A percentile compares a stretch with the other conserved stretches of the same genome.
phyloP scores from a whole-genome alignment of 2,329 filamentous ascomycete species.

The Trichoderma aggressivum region DNA sequence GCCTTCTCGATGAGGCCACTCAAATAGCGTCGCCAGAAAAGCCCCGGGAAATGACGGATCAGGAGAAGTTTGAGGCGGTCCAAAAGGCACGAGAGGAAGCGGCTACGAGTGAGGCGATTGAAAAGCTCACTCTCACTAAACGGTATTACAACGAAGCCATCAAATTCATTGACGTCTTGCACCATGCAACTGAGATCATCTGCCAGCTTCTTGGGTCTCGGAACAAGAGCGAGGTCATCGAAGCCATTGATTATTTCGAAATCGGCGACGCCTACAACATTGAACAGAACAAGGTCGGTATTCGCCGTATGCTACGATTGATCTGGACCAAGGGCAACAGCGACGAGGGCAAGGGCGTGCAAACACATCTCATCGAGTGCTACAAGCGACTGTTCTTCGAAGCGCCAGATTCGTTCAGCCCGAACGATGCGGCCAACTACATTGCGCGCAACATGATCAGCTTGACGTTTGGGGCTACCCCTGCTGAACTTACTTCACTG shows the following conservation, averaged over 20 bases:
- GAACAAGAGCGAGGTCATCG: constrained; percentile 98
- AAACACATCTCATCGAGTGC: constrained; percentile 93
- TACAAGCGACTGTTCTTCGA: constrained; percentile 96
- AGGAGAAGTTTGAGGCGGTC: constrained; percentile 69
- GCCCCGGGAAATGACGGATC: constrained; percentile 67
- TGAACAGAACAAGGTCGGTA: constrained; percentile 86
- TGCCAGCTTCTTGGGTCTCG: constrained; percentile 87
- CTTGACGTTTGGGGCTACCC: constrained; percentile 90
- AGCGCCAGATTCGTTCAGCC: constrained; percentile 80
- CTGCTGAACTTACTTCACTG: constrained; percentile 89
- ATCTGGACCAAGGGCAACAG: constrained; percentile 99
- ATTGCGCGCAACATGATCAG: constrained; percentile 99
- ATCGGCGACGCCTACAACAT: constrained; percentile 95
- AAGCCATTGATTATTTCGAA: constrained; percentile 98
- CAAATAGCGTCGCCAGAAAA: constrained; percentile 70
- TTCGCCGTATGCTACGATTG: constrained; percentile 89
- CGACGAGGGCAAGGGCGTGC: constrained; percentile 97
- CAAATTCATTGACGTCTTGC: constrained; percentile 87
- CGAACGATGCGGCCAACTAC: constrained; percentile 91
- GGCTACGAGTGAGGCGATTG: constrained; percentile 82
- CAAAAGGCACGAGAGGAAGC: constrained; percentile 82
- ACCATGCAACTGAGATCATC: constrained; percentile 74
- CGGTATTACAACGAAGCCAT: constrained; percentile 93
- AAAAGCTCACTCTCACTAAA: constrained; percentile 80
- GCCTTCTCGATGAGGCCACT: constrained; percentile 83